Percentiles rank a stretch among this genome's conserved stretches.
Evolutionary conservation across 2,329 filamentous ascomycete species (phyloP).

Genomic region (Neoscytalidium dimidiatum): DNA sequence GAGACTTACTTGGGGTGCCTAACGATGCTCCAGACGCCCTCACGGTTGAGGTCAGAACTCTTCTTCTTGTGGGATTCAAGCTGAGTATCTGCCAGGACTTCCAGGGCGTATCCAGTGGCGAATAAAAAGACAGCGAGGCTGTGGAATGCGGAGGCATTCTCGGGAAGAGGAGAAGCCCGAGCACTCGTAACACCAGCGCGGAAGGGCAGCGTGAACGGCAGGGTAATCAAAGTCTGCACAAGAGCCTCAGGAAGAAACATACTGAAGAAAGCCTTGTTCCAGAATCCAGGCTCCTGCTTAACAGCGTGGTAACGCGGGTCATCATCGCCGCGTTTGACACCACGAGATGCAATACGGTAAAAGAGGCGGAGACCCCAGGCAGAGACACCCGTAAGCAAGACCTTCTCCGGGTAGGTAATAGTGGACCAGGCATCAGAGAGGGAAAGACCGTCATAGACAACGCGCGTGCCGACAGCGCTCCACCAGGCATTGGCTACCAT

Average conservation of each 20-base stretch:
- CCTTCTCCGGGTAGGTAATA: constrained; percentile 56
- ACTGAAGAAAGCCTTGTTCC: constrained; percentile 58
- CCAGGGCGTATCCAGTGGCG: constrained; percentile 57
- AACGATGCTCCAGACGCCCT: constrained; percentile 64
- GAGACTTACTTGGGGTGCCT: constrained; percentile 61
- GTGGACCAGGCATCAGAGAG: constrained; percentile 49
- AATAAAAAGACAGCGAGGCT: constrained; percentile 57
- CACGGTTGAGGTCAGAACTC: constrained; percentile 48
- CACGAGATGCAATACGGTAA: constrained; percentile 54
- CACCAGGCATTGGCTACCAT: constrained; percentile 63
- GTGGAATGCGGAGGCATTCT: constrained; percentile 39
- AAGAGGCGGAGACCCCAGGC: constrained; percentile 60
- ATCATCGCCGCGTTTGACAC: constrained; percentile 54
- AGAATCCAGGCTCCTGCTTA: constrained; percentile 58
- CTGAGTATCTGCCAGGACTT: constrained; percentile 60
- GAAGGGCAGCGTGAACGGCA: constrained; percentile 61
- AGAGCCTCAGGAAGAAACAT: constrained; percentile 60
- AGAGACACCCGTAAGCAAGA: constrained; percentile 59
- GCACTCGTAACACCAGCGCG: constrained; percentile 34
- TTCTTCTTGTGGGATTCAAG: constrained; percentile 51
- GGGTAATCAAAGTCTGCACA: constrained; percentile 57
- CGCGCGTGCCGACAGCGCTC: constrained; percentile 57
- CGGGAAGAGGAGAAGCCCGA: constrained; percentile 18
- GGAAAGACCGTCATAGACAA: constrained; percentile 51
- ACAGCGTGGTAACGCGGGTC: constrained; percentile 56